These are phyloP conservation scores for Boletus sp. DNA, from an alignment of 768 basidiomycete genomes.

Conservation along the genomic window DNA sequence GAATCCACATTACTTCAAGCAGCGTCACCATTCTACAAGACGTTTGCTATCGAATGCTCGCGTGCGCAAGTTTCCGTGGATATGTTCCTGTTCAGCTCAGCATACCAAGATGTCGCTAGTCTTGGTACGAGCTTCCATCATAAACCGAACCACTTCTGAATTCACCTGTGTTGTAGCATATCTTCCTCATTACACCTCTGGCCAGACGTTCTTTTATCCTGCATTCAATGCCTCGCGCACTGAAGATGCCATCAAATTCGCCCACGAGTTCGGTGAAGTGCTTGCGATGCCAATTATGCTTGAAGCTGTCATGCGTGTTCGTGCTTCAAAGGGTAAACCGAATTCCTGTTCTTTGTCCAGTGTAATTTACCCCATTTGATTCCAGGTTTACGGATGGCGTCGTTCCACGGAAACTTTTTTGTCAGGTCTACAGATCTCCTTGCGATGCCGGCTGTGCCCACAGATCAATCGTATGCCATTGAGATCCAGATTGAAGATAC, in stretches of 20 bases:
- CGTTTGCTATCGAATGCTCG: conserved; percentile 97
- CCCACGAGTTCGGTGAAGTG: conserved; percentile 93
- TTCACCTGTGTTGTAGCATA: conserved; percentile 51
- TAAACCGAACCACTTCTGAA: not conserved
- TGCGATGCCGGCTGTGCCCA: conserved; percentile 94
- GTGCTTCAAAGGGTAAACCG: conserved; percentile 84
- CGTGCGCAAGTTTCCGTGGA: conserved; percentile 96
- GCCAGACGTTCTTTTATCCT: conserved; percentile 97
- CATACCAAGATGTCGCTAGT: conserved; percentile 93
- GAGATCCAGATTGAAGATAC: conserved; percentile 96
- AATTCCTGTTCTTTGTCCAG: not conserved
- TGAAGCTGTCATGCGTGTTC: conserved; percentile 96
- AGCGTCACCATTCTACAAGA: conserved; percentile 96
- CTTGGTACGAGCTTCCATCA: conserved; percentile 49
- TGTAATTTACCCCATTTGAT: not conserved
- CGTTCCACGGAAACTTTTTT: conserved; percentile 99
- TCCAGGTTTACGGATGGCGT: conserved; percentile 86
- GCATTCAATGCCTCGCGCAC: conserved; percentile 93
- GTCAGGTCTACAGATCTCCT: conserved; percentile 95
- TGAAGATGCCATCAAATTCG: conserved; percentile 98
- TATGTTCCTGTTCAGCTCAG: conserved; percentile 96
- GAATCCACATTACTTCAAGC: conserved; percentile 92
- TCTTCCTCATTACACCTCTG: conserved; percentile 95
- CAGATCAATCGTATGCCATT: conserved; percentile 93
- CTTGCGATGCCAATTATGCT: conserved; percentile 92